These are phyloP conservation scores for Monosporascus ibericus DNA, from an alignment of 2,329 filamentous ascomycete species.

Conservation along the genomic window DNA sequence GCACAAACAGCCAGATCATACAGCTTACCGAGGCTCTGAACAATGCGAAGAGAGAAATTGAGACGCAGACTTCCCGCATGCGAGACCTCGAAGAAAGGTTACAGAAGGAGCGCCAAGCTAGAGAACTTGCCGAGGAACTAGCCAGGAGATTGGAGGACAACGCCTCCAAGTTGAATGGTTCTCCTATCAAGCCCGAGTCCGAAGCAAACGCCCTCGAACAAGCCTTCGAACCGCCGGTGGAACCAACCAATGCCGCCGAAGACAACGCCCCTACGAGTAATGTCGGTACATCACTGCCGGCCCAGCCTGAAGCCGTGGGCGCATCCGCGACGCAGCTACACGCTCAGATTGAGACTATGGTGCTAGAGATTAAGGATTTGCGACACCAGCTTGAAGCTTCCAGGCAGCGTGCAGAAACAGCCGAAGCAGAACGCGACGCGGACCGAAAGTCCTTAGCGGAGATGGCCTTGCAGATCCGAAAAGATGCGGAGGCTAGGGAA, in stretches of 20 bases:
- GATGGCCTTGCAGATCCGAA: slow-evolving; percentile 78
- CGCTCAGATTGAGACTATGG: slow-evolving; percentile 67
- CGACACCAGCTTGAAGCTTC: slow-evolving; percentile 74
- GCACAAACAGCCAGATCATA: slow-evolving; percentile 65
- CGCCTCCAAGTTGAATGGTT: slow-evolving; percentile 33
- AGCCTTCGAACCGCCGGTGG: slow-evolving; percentile 38
- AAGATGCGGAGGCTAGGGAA: slow-evolving; percentile 53
- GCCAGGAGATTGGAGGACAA: slow-evolving; percentile 62
- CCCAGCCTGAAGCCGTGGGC: slow-evolving; percentile 29
- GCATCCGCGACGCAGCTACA: slow-evolving; percentile 47
- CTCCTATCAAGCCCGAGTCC: slow-evolving; percentile 26
- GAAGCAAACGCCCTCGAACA: slow-evolving; percentile 37
- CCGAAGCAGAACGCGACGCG: slow-evolving; percentile 69
- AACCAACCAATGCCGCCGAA: slow-evolving; percentile 18
- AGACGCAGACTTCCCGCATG: slow-evolving; percentile 72
- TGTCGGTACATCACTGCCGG: slow-evolving; percentile 15
- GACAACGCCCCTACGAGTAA: slow-evolving; percentile 12
- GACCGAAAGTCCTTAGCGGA: slow-evolving; percentile 73
- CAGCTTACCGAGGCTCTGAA: slow-evolving; percentile 80
- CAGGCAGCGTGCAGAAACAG: slow-evolving; percentile 69
- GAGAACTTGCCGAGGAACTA: slow-evolving; percentile 78
- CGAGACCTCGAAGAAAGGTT: slow-evolving; percentile 76
- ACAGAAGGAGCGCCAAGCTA: slow-evolving; percentile 70
- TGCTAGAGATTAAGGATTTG: slow-evolving; percentile 74
- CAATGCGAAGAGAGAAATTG: slow-evolving; percentile 78